These are phyloP conservation scores for Trametes gibbosa DNA, from an alignment of 768 basidiomycete species.

Conservation along the genomic window DNA sequence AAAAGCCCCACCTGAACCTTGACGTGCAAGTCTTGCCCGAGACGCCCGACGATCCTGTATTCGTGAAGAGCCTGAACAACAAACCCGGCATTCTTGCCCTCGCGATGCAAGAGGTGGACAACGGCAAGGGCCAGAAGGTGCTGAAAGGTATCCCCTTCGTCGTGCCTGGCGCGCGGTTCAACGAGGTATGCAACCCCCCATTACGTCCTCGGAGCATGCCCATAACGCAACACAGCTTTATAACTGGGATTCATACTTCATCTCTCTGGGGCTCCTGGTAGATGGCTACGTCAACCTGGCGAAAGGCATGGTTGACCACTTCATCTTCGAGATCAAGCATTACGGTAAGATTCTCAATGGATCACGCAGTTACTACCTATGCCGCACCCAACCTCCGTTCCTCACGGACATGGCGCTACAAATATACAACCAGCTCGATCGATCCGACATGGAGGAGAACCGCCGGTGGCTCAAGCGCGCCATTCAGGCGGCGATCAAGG, in stretches of 20 bases:
- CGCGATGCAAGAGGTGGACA: constrained; percentile 91
- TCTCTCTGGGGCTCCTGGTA: constrained; percentile 88
- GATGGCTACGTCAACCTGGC: constrained; percentile 94
- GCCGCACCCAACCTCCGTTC: constrained; percentile 97
- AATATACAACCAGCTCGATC: constrained; percentile 94
- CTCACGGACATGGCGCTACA: constrained; percentile 98
- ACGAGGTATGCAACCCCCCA: constrained; percentile 54
- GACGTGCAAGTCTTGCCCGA: constrained; percentile 88
- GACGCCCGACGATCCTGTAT: constrained; percentile 82
- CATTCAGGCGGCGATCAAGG: constrained; percentile 97
- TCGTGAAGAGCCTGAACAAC: constrained; percentile 89
- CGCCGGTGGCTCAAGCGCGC: constrained; percentile 92
- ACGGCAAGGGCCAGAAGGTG: constrained; percentile 72
- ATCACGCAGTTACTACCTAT: constrained; percentile 92
- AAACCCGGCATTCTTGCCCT: constrained; percentile 93
- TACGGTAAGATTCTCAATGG: constrained; percentile 97
- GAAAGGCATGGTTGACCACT: constrained; percentile 98
- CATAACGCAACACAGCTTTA: constrained; percentile 55
- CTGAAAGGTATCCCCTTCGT: constrained; percentile 95
- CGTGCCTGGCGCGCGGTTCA: constrained; percentile 93
- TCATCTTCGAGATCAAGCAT: constrained; percentile 98
- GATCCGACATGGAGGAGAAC: constrained; percentile 75
- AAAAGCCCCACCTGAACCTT: constrained; percentile 92
- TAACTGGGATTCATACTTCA: constrained; percentile 96
- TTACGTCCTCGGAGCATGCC: background rate